Conservation (phyloP, 1,139 yeast species). For the Zygosaccharomyces sapae region DNA sequence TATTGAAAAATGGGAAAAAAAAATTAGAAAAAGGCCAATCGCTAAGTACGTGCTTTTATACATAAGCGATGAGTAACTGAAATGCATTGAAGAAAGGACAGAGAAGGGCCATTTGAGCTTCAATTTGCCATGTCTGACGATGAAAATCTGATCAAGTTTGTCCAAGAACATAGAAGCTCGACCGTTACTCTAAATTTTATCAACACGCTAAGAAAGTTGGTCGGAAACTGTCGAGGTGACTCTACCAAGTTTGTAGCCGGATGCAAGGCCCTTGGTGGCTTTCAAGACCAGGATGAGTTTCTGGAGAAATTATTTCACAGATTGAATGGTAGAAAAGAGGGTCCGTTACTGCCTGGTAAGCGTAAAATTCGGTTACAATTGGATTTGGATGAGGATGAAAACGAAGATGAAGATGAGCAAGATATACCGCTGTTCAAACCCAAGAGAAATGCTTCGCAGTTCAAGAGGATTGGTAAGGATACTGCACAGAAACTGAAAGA, state of each 20-base stretch:
- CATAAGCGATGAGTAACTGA: constrained; percentile 1
- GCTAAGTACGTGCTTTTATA: background rate
- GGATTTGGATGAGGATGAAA: constrained; percentile 3
- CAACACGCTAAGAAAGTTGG: constrained; percentile 20
- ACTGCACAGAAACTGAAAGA: constrained; percentile 23
- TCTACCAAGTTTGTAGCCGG: constrained; percentile 19
- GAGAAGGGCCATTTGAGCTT: background rate
- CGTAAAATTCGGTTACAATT: background rate
- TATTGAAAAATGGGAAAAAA: constrained; percentile 1
- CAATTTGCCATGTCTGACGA: constrained; percentile 11
- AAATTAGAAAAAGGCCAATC: constrained; percentile 30
- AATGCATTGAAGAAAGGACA: background rate
- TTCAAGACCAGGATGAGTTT: constrained; percentile 22
- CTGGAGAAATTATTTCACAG: constrained; percentile 17
- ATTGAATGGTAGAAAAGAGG: background rate
- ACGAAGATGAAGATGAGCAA: constrained; percentile 7
- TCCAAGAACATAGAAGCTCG: constrained; percentile 23
- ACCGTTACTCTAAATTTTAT: constrained; percentile 26
- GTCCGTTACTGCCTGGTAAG: background rate
- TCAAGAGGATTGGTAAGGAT: constrained; percentile 25
- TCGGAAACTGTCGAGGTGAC: constrained; percentile 17
- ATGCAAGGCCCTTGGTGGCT: constrained; percentile 29
- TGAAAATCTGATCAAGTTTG: constrained; percentile 14
- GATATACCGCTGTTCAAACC: constrained; percentile 1
- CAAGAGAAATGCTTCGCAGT: constrained; percentile 7